phyloP scores from a whole-genome alignment of 2,329 filamentous ascomycete genomes.

The Xylogone sp. region DNA sequence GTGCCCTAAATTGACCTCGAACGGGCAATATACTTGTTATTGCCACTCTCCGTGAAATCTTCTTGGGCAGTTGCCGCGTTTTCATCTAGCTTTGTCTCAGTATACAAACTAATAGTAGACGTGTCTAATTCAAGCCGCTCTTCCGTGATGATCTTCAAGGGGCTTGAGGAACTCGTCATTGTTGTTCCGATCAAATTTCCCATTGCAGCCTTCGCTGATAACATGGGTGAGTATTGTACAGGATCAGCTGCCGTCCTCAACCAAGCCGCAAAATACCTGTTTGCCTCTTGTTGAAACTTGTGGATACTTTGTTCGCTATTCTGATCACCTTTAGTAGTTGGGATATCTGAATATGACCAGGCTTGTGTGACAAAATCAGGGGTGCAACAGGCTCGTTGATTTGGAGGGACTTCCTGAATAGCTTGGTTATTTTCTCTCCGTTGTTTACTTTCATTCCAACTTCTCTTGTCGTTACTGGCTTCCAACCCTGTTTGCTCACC shows the following conservation, averaged over 20 bases:
- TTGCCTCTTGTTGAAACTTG: not conserved
- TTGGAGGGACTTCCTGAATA: not conserved
- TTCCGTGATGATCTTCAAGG: not conserved
- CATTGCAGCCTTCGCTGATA: not conserved
- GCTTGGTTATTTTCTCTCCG: not conserved
- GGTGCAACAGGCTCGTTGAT: not conserved
- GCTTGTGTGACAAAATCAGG: not conserved
- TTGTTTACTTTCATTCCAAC: not conserved
- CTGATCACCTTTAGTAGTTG: not conserved
- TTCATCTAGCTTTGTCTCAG: not conserved
- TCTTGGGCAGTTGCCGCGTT: not conserved
- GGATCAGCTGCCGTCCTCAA: not conserved
- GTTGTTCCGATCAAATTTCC: not conserved
- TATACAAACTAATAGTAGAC: not conserved
- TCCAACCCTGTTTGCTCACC: not conserved
- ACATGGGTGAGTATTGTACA: not conserved
- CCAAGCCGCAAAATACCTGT: not conserved
- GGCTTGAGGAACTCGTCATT: not conserved
- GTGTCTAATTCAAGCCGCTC: not conserved
- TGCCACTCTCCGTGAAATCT: too few species aligned
- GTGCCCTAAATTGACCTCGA: not conserved
- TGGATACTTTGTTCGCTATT: not conserved
- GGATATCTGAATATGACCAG: not conserved
- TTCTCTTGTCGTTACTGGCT: not conserved
- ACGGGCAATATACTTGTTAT: not conserved